phyloP scores from a whole-genome alignment of 78 protist genomes.

The Dictyostelium firmibasis region DNA sequence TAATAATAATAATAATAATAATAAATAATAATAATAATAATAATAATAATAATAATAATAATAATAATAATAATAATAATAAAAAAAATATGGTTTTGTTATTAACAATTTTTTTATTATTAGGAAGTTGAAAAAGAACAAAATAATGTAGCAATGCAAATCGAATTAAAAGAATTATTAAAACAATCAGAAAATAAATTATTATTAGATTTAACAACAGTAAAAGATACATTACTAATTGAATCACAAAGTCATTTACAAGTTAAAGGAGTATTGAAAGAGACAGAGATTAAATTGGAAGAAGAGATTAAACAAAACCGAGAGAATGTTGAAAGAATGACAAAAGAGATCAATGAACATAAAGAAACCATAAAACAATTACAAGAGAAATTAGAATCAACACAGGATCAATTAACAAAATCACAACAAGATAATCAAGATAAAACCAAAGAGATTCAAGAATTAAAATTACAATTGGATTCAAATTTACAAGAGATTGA shows the following conservation, averaged over 20 bases:
- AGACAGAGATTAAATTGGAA: not conserved
- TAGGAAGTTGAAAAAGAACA: not conserved
- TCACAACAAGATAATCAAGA: not conserved
- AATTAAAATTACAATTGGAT: not conserved
- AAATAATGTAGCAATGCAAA: not conserved
- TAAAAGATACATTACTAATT: slow-evolving; percentile 10
- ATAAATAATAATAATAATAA: not conserved
- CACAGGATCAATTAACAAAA: not conserved
- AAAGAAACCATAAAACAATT: not conserved
- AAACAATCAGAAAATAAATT: slow-evolving; percentile 1
- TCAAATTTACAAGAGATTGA: not conserved
- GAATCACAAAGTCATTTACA: slow-evolving; percentile 18
- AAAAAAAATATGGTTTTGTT: too few relatives aligned
- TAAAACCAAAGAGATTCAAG: not conserved
- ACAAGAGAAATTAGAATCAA: not conserved
- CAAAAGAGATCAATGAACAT: not conserved
- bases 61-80: not conserved
- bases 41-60: not conserved
- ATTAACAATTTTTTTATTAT: not conserved
- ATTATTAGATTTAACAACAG: not conserved
- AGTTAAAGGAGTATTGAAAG: not conserved
- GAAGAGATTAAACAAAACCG: not conserved
- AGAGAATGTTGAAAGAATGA: not conserved
- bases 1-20: too few relatives aligned
- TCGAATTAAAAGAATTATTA: not conserved